Evolutionary conservation across 768 basidiomycete species (phyloP), one percentile per base, ranked within the genome.

Genomic region (Russula earlei): DNA sequence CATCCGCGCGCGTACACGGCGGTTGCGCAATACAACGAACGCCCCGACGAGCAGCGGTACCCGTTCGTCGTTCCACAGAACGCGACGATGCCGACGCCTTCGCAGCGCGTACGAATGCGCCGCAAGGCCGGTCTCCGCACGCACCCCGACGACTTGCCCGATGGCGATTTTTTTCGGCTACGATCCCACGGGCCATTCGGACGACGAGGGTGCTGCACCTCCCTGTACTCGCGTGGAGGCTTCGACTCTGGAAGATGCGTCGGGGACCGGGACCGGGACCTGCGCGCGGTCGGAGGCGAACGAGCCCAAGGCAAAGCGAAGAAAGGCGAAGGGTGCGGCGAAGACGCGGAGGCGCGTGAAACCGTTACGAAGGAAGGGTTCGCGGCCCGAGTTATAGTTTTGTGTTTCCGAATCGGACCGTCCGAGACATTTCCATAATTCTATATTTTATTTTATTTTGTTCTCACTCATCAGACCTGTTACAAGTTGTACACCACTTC

Each of bases 61-160:
- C 66, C 68, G 4, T 67, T 66, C 50, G 42, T 60, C 42, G 43
- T 64, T 5, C 56, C 51, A 10, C 33, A 27, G 1, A 22, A 40
- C 10, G 19, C 46, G 12, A 42, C 52, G 17, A 63, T 62, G n/a
- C 68, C 67, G 0, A 64, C 67, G 1, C 59, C 61, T 11, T 61
- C 63, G 20, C 63, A 64, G 52, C 64, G 67, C 40, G 62, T 58
- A 5, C 34, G 47, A 4, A 25, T 66, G 38, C 63, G 64, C n/a
- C 33, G 54, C 10, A 53, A 55, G n/a, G 43, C 58, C 10, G 62
- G 53, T 25, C 50, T 56, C 25, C 7, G 31, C 2, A 22, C 47
- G 2, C 43, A 47, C 15, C 38, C 49, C 0, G 63, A 64, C 42
- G 65, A 66, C 49, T 12, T 62, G 5, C 60, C 62, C 5, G 67